Percentiles rank a stretch among this genome's conserved stretches.
These are phyloP conservation scores for Zostera marina DNA, from an alignment of 116 monocot species.

Conservation along the genomic window DNA sequence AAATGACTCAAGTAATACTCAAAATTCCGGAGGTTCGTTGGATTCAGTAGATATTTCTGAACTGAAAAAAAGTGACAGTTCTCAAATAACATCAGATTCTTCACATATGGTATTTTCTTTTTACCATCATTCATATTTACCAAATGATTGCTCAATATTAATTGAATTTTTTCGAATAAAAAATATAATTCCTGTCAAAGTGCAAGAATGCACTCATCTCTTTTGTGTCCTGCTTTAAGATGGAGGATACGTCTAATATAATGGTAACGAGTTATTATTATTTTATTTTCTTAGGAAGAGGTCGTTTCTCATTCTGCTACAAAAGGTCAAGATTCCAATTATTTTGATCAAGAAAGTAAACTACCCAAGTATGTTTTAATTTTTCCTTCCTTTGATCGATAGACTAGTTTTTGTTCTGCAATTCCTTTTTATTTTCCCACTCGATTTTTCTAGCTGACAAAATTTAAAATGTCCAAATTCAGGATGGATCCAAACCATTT, in stretches of 20 bases:
- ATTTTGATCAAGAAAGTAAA: neutral
- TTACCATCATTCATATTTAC: neutral
- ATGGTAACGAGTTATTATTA: neutral
- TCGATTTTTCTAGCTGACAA: neutral
- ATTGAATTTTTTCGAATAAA: neutral
- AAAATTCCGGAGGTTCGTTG: conserved; percentile 18
- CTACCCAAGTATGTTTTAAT: neutral
- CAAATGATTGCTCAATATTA: neutral
- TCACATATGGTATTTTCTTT: conserved; percentile 4
- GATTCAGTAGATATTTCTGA: conserved; percentile 13
- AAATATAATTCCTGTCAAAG: no score
- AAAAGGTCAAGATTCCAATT: neutral
- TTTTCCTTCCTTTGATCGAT: neutral
- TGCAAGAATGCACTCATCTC: no score
- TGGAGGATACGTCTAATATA: neutral
- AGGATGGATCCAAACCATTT: neutral
- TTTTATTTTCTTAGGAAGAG: neutral
- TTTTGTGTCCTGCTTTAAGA: neutral
- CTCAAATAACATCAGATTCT: neutral
- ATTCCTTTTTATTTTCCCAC: neutral
- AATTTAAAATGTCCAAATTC: neutral
- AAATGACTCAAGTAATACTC: conserved; percentile 18
- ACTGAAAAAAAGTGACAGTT: conserved; percentile 8
- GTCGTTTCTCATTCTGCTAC: neutral
- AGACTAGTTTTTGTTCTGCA: neutral